Percentiles rank a stretch among this genome's conserved stretches.
These are phyloP conservation scores for Stachybotrys echinatus DNA, from an alignment of 2,329 filamentous ascomycete species.

Conservation along the genomic window DNA sequence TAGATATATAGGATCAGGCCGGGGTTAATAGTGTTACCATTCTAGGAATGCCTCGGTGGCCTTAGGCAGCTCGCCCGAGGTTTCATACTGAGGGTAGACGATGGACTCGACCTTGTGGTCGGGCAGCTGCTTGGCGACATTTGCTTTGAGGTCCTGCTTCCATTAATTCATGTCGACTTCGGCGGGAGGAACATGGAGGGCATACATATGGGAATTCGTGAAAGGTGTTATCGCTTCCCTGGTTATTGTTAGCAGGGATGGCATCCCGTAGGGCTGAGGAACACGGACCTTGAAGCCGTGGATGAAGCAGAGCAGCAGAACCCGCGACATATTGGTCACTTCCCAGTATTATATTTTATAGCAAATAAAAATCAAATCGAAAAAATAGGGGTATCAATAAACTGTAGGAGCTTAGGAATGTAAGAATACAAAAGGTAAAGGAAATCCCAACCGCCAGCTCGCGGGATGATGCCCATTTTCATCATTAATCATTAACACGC, in stretches of 20 bases:
- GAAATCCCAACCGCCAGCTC: no score
- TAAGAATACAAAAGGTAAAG: no score
- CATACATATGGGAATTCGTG: slow-evolving; percentile 53
- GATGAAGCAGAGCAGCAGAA: slow-evolving; percentile 66
- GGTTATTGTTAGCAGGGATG: slow-evolving; percentile 1
- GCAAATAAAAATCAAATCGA: background rate
- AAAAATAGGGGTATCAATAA: background rate
- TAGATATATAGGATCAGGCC: background rate
- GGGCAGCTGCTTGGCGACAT: slow-evolving; percentile 53
- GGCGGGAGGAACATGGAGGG: background rate
- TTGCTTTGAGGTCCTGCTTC: slow-evolving; percentile 47
- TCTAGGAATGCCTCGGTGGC: slow-evolving; percentile 39
- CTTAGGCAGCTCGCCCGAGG: slow-evolving; percentile 58
- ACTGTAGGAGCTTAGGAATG: background rate
- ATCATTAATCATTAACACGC: background rate
- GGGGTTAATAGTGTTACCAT: slow-evolving; percentile 31
- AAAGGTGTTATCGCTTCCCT: slow-evolving; percentile 68
- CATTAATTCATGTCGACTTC: no score
- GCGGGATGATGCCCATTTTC: no score
- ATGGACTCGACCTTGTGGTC: slow-evolving; percentile 56
- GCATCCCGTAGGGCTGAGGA: background rate
- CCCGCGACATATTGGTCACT: slow-evolving; percentile 35
- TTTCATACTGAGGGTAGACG: slow-evolving; percentile 69
- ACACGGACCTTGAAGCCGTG: slow-evolving; percentile 65
- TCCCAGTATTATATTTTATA: background rate